Conservation (phyloP, 164 flowering plant genomes). For the Liriodendron chinense region DNA sequence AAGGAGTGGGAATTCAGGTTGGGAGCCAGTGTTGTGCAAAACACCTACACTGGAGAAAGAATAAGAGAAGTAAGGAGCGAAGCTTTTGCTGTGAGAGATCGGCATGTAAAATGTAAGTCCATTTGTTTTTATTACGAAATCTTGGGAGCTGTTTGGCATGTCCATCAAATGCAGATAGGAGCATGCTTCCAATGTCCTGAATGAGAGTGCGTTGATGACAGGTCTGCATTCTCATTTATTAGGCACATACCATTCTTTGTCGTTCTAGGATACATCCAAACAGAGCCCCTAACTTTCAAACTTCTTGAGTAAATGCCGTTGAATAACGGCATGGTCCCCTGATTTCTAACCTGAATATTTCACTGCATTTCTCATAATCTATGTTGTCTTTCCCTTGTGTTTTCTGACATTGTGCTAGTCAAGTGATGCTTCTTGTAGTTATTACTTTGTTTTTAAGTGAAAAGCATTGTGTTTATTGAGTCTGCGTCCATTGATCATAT, state of each 20-base stretch:
- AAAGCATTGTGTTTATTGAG: no score
- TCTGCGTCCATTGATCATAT: no score
- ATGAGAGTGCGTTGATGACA: not conserved
- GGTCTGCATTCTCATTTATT: not conserved
- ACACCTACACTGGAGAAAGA: not conserved
- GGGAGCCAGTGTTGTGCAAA: not conserved
- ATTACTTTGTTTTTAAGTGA: not conserved
- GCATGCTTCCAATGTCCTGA: not conserved
- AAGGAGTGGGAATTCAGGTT: not conserved
- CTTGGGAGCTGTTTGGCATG: not conserved
- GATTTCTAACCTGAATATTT: not conserved
- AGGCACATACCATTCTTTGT: not conserved
- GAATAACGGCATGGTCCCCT: not conserved
- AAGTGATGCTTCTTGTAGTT: not conserved
- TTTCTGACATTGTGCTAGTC: not conserved
- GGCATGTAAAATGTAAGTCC: not conserved
- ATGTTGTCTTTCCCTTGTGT: not conserved
- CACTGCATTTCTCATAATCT: not conserved
- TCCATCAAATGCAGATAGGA: not conserved
- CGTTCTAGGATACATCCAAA: no score
- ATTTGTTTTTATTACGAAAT: not conserved
- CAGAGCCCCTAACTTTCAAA: not conserved
- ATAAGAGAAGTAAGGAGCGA: not conserved
- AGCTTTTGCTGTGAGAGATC: not conserved
- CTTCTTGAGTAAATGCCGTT: not conserved